These are phyloP conservation scores for Astragalus glycyphyllos DNA, from an alignment of 306 rosid species.

Conservation along the genomic window DNA sequence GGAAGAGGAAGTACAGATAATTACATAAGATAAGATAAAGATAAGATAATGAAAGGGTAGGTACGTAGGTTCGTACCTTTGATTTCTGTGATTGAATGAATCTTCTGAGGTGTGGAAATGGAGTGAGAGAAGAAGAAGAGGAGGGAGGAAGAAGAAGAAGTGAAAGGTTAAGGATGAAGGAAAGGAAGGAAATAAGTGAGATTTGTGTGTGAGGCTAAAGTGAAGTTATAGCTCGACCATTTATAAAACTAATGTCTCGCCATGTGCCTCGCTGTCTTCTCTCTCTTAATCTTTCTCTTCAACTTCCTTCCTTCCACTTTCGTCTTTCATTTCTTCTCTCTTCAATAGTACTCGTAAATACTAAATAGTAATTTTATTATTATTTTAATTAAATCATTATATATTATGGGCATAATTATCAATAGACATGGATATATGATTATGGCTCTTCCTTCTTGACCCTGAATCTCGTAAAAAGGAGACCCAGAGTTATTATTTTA, in stretches of 20 bases:
- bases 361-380: no score
- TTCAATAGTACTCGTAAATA: no score
- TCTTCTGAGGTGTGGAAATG: not conserved
- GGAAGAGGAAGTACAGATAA: not conserved
- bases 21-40: not conserved
- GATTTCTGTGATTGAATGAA: not conserved
- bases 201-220: constrained; percentile 35
- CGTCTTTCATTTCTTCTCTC: constrained; percentile 31
- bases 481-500: not conserved
- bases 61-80: not conserved
- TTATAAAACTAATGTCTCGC: constrained; percentile 46
- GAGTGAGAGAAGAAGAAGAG: not conserved
- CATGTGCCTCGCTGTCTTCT: constrained; percentile 40
- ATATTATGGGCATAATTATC: no score
- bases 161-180: constrained; percentile 1
- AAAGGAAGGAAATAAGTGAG: constrained; percentile 19
- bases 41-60: not conserved
- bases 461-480: not conserved
- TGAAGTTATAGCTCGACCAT: constrained; percentile 13
- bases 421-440: no score
- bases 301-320: constrained; percentile 33
- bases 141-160: not conserved
- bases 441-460: not conserved
- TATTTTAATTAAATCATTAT: no score
- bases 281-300: constrained; percentile 35